phyloP scores from a whole-genome alignment of 2,329 filamentous ascomycete genomes.

The Chaetomiaceae sp. region DNA sequence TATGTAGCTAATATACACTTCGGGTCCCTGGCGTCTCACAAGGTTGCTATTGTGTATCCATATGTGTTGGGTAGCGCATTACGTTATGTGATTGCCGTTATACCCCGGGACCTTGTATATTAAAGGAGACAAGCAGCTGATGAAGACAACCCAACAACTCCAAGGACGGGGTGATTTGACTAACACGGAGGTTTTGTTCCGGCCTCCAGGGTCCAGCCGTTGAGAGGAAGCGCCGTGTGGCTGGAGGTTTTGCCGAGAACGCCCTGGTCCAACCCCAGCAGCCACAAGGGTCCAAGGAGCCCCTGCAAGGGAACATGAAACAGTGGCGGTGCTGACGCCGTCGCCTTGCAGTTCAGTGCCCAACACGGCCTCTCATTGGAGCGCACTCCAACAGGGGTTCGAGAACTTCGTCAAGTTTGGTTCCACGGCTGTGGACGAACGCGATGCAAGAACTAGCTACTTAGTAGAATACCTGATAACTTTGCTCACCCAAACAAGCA shows the following conservation, averaged over 20 bases:
- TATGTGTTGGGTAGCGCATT: no score
- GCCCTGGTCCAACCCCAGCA: not conserved
- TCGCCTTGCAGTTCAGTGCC: constrained; percentile 8
- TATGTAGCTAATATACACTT: not conserved
- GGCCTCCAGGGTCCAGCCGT: not conserved
- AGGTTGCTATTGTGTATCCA: no score
- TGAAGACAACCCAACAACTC: not conserved
- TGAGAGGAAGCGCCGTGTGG: not conserved
- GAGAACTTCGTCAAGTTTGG: no score
- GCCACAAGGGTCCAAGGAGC: constrained; percentile 14
- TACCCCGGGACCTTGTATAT: not conserved
- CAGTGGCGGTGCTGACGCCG: constrained; percentile 25
- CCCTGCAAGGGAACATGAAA: constrained; percentile 16
- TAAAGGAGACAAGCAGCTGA: not conserved
- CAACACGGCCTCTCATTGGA: constrained; percentile 2
- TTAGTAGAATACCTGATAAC: no score
- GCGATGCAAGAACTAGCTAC: no score
- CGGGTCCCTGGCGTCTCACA: no score
- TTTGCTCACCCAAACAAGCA: no score
- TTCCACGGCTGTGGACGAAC: not conserved
- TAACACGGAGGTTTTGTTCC: not conserved
- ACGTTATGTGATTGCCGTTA: not conserved
- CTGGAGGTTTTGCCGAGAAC: not conserved
- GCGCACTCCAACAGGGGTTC: not conserved
- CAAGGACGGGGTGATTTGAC: no score